Conservation (phyloP, 1,284 basidiomycete species). For the Ustilago tritici region DNA sequence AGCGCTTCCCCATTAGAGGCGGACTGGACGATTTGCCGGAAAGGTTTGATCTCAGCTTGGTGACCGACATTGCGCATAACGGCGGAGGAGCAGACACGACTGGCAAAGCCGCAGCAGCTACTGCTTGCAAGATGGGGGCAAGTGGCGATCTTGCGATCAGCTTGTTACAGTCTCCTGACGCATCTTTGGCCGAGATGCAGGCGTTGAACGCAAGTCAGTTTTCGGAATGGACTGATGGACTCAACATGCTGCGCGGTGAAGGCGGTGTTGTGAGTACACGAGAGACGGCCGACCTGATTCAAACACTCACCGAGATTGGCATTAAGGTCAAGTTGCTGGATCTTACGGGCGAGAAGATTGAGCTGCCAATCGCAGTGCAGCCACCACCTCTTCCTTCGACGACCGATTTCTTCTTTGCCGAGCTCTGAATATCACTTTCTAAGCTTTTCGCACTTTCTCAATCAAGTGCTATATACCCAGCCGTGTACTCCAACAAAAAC, state of each 20-base stretch:
- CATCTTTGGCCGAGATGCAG: slow-evolving; percentile 82
- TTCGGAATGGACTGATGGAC: slow-evolving; percentile 95
- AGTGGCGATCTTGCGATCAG: slow-evolving; percentile 46
- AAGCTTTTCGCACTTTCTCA: not conserved
- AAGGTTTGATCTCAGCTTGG: slow-evolving; percentile 71
- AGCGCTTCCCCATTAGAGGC: slow-evolving; percentile 81
- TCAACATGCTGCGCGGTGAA: slow-evolving; percentile 77
- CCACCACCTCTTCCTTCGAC: slow-evolving; percentile 55
- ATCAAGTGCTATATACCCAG: slow-evolving; percentile 1
- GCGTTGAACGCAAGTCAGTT: slow-evolving; percentile 85
- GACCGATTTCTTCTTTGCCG: slow-evolving; percentile 65
- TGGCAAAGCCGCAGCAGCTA: slow-evolving; percentile 8
- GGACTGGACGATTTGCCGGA: slow-evolving; percentile 89
- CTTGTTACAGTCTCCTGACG: slow-evolving; percentile 54
- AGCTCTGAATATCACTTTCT: slow-evolving; percentile 31
- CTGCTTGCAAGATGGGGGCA: not conserved
- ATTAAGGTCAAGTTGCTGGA: slow-evolving; percentile 88
- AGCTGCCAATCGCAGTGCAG: slow-evolving; percentile 48
- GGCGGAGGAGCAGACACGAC: slow-evolving; percentile 9
- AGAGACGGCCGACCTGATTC: slow-evolving; percentile 63
- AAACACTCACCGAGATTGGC: slow-evolving; percentile 85
- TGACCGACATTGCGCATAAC: slow-evolving; percentile 53
- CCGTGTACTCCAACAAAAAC: not conserved
- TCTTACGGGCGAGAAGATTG: slow-evolving; percentile 60
- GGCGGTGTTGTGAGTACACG: slow-evolving; percentile 61